Evolutionary conservation across 2,329 filamentous ascomycete genomes (phyloP), one percentile per base, ranked within the genome.

Genomic region (Neofusicoccum parvum): DNA sequence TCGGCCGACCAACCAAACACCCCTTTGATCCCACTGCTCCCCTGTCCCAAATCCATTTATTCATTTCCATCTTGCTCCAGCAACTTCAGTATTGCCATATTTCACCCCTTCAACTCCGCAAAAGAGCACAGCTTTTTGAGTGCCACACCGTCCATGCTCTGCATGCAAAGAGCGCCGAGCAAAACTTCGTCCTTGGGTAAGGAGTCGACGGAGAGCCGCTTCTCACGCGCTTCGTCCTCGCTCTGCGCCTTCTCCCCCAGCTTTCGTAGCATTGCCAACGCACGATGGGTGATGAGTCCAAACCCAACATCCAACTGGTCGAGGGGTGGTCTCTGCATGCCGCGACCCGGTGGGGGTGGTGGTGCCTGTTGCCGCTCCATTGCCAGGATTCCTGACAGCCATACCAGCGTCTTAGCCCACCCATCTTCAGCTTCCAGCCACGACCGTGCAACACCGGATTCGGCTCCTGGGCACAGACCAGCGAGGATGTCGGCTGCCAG

Each of bases 401-500:
- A 86, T 65, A 94, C 86, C 7, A 98, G 83, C 70, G 90, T 94
- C 66, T 91, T 87, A 0, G 92, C 90, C 76, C 97, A 95, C 0
- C 91, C 92, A 71, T 96, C 93, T 48, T 90, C 88, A 3, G 91
- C 92, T 45, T 89, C 87, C 7, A 98, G 85, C 94, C 95, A 98
- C 0, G 86, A 83, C 65, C 87, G 87, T 3, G 94, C 90, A 7
- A 97, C 80, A 3, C 87, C 85, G 15, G 85, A 85, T 69, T 96
- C 92, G n/a, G 87, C 84, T 4, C 86, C 85, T 2, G 90, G 90
- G 3, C 88, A 87, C 34, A 97, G 82, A 10, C 89, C 89, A 0
- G 92, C 88, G 3, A 98, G 80, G 60, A 98, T 96, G 70, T 98
- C 94, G 0, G 92, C 94, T 1, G 93, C 91, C 5, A 98, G 83